Evolutionary conservation across 1,139 yeast genomes (phyloP).

Genomic region (Sugiyamaella sp.): DNA sequence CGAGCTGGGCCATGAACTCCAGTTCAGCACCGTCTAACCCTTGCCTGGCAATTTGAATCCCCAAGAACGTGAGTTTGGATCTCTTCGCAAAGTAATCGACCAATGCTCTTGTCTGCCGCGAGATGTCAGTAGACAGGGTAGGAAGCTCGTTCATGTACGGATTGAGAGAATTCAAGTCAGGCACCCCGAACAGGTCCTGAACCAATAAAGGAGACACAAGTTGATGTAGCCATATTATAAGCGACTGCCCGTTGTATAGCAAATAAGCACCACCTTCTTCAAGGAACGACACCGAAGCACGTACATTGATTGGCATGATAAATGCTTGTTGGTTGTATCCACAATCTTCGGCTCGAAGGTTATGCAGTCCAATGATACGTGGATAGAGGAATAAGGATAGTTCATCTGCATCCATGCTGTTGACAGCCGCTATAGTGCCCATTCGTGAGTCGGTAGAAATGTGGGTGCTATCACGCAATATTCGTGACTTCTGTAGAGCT

Average conservation of each 20-base stretch:
- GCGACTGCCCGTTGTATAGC: slow-evolving; percentile 66
- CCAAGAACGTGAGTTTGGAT: slow-evolving; percentile 49
- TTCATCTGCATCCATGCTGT: slow-evolving; percentile 59
- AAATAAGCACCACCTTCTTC: slow-evolving; percentile 79
- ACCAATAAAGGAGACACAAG: slow-evolving; percentile 69
- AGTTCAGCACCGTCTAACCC: slow-evolving; percentile 64
- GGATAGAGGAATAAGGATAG: slow-evolving; percentile 78
- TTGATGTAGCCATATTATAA: slow-evolving; percentile 71
- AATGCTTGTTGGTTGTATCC: slow-evolving; percentile 46
- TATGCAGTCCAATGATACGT: slow-evolving; percentile 73
- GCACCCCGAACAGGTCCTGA: slow-evolving; percentile 74
- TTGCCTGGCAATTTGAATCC: slow-evolving; percentile 65
- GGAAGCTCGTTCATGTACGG: slow-evolving; percentile 66
- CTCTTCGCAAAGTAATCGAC: slow-evolving; percentile 53
- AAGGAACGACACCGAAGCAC: slow-evolving; percentile 51
- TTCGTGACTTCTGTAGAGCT: slow-evolving; percentile 67
- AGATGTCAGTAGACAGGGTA: slow-evolving; percentile 66
- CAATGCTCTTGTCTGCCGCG: slow-evolving; percentile 66
- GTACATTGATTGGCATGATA: slow-evolving; percentile 53
- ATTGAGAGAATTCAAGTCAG: slow-evolving; percentile 53
- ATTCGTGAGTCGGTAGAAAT: slow-evolving; percentile 54
- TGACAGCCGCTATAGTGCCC: slow-evolving; percentile 57
- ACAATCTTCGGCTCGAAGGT: slow-evolving; percentile 56
- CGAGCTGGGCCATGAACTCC: slow-evolving; percentile 61
- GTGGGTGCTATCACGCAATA: slow-evolving; percentile 52